phyloP scores from a whole-genome alignment of 345 rosid genomes.

The Salix suchowensis region DNA sequence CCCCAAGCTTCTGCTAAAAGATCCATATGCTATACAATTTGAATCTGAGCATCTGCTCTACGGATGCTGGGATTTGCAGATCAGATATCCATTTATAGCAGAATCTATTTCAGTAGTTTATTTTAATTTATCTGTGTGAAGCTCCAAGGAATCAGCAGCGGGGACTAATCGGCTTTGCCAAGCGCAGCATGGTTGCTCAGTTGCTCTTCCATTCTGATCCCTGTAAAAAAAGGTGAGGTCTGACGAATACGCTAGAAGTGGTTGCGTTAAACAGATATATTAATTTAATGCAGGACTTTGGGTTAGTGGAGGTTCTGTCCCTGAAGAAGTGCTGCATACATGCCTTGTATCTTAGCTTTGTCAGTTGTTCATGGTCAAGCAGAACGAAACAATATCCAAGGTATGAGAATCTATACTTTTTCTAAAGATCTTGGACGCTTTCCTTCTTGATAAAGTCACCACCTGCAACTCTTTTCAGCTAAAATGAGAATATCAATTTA shows the following conservation, averaged over 20 bases:
- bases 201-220: not conserved
- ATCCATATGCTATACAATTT: not conserved
- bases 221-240: not conserved
- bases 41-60: not conserved
- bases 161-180: not conserved
- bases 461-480: not conserved
- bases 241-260: not conserved
- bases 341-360: not conserved
- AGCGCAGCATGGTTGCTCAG: not conserved
- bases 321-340: not conserved
- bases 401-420: not conserved
- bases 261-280: not conserved
- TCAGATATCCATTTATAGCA: not conserved
- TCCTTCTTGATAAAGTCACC: constrained; percentile 15
- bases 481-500: not conserved
- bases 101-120: not conserved
- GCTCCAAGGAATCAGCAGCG: not conserved
- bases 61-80: not conserved
- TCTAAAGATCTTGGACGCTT: constrained; percentile 5
- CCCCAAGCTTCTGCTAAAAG: not conserved
- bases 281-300: not conserved
- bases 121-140: not conserved
- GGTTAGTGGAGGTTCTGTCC: not conserved
- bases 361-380: not conserved
- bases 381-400: not conserved